Percentiles rank a stretch among this genome's conserved stretches.
phyloP scores from a whole-genome alignment of 768 basidiomycete genomes.

The Nidula microcarpa region DNA sequence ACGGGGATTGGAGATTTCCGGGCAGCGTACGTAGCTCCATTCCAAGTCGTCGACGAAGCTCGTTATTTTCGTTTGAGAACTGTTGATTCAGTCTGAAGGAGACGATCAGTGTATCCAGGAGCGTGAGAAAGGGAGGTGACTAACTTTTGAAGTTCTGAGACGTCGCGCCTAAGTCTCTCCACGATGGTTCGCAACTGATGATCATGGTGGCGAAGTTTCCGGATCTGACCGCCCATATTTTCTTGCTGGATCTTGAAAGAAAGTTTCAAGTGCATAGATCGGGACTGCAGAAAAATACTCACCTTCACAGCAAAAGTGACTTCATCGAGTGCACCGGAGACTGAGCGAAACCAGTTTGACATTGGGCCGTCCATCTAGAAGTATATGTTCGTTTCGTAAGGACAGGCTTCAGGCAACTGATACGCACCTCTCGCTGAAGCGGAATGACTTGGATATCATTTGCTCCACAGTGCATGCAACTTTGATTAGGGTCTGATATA shows the following conservation, averaged over 20 bases:
- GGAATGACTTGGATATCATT: slow-evolving; percentile 66
- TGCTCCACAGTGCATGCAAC: slow-evolving; percentile 66
- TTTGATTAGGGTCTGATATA: slow-evolving; percentile 64
- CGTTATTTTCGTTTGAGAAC: slow-evolving; percentile 46
- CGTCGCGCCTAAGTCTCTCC: slow-evolving; percentile 49
- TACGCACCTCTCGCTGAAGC: slow-evolving; percentile 63
- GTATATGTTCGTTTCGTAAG: not conserved
- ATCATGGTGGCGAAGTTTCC: slow-evolving; percentile 56
- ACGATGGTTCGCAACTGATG: slow-evolving; percentile 51
- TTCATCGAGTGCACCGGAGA: slow-evolving; percentile 59
- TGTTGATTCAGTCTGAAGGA: slow-evolving; percentile 43
- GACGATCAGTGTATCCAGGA: slow-evolving; percentile 2
- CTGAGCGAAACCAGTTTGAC: slow-evolving; percentile 75
- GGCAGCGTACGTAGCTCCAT: slow-evolving; percentile 13
- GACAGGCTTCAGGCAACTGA: not conserved
- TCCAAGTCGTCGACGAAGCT: slow-evolving; percentile 35
- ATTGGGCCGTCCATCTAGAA: slow-evolving; percentile 75
- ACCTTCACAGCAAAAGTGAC: slow-evolving; percentile 71
- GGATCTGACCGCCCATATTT: slow-evolving; percentile 63
- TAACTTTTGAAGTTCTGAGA: slow-evolving; percentile 57
- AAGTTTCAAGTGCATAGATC: not conserved
- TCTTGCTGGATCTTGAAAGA: slow-evolving; percentile 74
- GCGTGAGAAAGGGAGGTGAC: not conserved
- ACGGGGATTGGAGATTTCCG: slow-evolving; percentile 22
- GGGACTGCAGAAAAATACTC: slow-evolving; percentile 2